Percentiles rank a stretch among this genome's conserved stretches.
These are phyloP conservation scores for Eutrema japonicum DNA, from an alignment of 345 rosid species.

Conservation along the genomic window DNA sequence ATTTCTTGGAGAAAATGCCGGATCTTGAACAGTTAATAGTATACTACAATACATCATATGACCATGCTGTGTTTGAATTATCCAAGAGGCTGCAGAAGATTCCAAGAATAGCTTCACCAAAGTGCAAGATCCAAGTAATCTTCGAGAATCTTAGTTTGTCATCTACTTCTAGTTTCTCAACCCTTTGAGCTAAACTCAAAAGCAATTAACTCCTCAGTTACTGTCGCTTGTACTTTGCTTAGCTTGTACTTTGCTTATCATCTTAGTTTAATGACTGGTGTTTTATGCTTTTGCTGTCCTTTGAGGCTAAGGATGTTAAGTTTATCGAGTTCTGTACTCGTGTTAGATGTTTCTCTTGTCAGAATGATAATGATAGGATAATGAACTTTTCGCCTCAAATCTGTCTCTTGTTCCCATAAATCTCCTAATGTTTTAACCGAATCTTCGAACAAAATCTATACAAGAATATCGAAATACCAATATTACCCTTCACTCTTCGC, in stretches of 20 bases:
- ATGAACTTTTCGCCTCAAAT: constrained; percentile 11
- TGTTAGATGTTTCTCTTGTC: neutral
- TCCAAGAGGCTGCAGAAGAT: neutral
- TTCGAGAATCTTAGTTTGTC: neutral
- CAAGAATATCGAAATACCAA: constrained; percentile 3
- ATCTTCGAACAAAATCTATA: constrained; percentile 16
- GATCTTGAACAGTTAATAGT: neutral
- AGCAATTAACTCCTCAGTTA: neutral
- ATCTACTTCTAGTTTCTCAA: neutral
- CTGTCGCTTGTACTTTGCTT: constrained; percentile 1
- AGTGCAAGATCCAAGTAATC: constrained; percentile 14
- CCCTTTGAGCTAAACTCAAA: neutral
- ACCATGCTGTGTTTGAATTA: neutral
- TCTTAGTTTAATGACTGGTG: neutral
- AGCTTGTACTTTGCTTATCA: constrained; percentile 2
- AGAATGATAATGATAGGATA: neutral
- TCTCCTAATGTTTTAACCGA: neutral
- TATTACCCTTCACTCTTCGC: neutral
- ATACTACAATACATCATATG: neutral
- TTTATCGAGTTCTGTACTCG: too few relatives aligned
- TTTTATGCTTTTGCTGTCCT: neutral
- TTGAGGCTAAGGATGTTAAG: neutral
- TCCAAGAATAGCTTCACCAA: neutral
- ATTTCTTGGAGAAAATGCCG: neutral
- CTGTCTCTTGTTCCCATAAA: constrained; percentile 13